phyloP scores from a whole-genome alignment of 345 rosid species.

The Adansonia digitata region DNA sequence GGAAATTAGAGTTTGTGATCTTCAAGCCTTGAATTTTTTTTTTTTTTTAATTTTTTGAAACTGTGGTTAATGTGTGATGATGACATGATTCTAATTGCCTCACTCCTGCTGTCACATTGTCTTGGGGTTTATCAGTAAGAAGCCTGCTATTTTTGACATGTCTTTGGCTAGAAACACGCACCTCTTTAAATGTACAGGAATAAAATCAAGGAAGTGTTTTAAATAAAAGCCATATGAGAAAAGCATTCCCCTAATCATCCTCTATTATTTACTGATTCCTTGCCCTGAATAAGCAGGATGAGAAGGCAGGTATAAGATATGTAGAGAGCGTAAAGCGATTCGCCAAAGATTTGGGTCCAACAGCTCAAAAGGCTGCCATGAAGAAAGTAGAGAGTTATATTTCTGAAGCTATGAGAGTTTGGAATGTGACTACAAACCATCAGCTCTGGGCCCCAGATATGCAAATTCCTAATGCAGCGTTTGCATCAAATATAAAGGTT shows the following conservation, averaged over 20 bases:
- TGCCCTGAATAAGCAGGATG: constrained; percentile 10
- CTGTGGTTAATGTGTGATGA: not conserved
- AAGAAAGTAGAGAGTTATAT: constrained; percentile 14
- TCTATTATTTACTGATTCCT: constrained; percentile 8
- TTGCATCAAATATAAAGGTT: constrained; percentile 10
- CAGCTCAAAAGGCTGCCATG: constrained; percentile 23
- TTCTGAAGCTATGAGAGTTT: not conserved
- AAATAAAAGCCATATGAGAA: not conserved
- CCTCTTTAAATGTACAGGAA: not conserved
- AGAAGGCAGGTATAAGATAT: constrained; percentile 7
- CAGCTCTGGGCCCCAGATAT: not conserved
- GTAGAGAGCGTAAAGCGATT: constrained; percentile 20
- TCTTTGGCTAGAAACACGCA: not conserved
- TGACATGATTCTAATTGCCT: not conserved
- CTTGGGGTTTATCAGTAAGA: constrained; percentile 1
- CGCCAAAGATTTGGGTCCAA: constrained; percentile 23
- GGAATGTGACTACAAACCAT: not conserved
- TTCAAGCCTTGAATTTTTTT: not conserved
- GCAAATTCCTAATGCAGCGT: not conserved
- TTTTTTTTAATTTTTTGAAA: not conserved
- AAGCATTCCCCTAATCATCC: not conserved
- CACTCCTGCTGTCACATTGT: not conserved
- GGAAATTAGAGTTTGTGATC: not conserved
- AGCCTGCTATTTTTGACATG: not conserved
- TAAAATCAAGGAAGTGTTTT: not conserved